phyloP scores from a whole-genome alignment of 345 rosid genomes.

The Syzygium aromaticum region DNA sequence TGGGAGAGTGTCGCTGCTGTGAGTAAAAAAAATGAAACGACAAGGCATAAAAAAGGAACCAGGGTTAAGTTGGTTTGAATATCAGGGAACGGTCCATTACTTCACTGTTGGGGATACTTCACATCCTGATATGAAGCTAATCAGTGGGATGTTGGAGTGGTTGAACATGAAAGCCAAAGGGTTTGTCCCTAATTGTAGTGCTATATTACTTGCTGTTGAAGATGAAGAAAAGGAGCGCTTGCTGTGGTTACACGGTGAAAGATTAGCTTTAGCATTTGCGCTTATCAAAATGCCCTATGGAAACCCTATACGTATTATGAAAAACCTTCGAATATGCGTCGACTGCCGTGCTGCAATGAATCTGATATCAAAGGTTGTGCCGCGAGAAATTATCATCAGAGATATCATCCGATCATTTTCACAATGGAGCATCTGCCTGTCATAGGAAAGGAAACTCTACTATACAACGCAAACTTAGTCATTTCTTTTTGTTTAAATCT shows the following conservation, averaged over 20 bases:
- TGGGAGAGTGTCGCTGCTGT: constrained; percentile 60
- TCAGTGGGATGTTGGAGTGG: constrained; percentile 81
- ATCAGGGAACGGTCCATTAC: constrained; percentile 52
- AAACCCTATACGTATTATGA: constrained; percentile 53
- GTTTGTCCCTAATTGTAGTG: constrained; percentile 42
- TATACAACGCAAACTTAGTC: too few relatives aligned
- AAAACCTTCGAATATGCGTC: constrained; percentile 71
- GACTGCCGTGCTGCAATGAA: constrained; percentile 74
- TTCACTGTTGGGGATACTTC: constrained; percentile 58
- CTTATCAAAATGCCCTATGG: constrained; percentile 41
- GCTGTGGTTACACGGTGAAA: constrained; percentile 82
- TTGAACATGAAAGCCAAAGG: constrained; percentile 64
- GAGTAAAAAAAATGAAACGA: constrained; percentile 56
- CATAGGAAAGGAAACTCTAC: too few relatives aligned
- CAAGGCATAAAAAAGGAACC: constrained; percentile 74
- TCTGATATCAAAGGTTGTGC: constrained; percentile 49
- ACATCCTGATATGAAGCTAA: constrained; percentile 63
- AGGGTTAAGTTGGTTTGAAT: constrained; percentile 87
- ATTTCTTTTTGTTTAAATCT: too few relatives aligned
- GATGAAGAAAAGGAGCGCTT: constrained; percentile 51
- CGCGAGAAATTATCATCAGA: constrained; percentile 58
- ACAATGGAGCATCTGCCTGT: constrained; percentile 25
- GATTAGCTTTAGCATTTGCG: constrained; percentile 75
- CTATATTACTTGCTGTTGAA: constrained; percentile 44
- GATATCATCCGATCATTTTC: constrained; percentile 88